These are phyloP conservation scores for Alnus glutinosa DNA, from an alignment of 306 rosid species.

Conservation along the genomic window DNA sequence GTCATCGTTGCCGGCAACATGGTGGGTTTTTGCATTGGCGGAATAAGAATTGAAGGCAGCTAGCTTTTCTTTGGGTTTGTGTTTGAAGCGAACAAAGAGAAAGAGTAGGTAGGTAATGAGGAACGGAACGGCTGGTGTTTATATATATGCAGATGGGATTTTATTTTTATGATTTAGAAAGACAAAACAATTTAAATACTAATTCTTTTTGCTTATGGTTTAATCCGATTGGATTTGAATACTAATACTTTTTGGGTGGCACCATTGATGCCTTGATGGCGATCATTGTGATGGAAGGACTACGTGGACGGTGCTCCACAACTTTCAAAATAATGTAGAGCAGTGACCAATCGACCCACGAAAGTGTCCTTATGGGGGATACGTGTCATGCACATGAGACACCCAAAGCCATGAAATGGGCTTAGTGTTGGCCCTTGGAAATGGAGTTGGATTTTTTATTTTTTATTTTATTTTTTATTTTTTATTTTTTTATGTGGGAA, in stretches of 20 bases:
- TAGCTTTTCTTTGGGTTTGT: background rate
- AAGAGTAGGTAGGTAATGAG: slow-evolving; percentile 20
- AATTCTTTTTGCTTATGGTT: slow-evolving; percentile 14
- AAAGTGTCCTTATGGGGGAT: slow-evolving; percentile 35
- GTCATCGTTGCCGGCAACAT: slow-evolving; percentile 50
- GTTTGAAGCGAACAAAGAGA: background rate
- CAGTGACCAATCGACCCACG: slow-evolving; percentile 10
- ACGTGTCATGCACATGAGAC: background rate
- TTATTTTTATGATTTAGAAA: background rate
- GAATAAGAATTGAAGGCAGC: background rate
- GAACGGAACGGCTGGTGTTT: slow-evolving; percentile 16
- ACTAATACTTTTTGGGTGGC: slow-evolving; percentile 32
- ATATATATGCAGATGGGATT: slow-evolving; percentile 29
- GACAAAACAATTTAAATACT: slow-evolving; percentile 16
- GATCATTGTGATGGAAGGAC: slow-evolving; percentile 42
- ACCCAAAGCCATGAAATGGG: slow-evolving; percentile 5
- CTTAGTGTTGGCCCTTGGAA: background rate
- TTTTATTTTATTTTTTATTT: too few relatives aligned
- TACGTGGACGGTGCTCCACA: slow-evolving; percentile 36
- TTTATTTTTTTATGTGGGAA: too few relatives aligned
- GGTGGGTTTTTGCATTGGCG: background rate
- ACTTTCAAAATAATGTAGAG: slow-evolving; percentile 10
- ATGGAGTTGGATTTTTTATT: too few relatives aligned
- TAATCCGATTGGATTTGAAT: slow-evolving; percentile 11
- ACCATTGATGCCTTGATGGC: slow-evolving; percentile 18